Evolutionary conservation across 768 basidiomycete genomes (phyloP), one percentile per base, ranked within the genome.

Genomic region (Naganishia vishniacii): DNA sequence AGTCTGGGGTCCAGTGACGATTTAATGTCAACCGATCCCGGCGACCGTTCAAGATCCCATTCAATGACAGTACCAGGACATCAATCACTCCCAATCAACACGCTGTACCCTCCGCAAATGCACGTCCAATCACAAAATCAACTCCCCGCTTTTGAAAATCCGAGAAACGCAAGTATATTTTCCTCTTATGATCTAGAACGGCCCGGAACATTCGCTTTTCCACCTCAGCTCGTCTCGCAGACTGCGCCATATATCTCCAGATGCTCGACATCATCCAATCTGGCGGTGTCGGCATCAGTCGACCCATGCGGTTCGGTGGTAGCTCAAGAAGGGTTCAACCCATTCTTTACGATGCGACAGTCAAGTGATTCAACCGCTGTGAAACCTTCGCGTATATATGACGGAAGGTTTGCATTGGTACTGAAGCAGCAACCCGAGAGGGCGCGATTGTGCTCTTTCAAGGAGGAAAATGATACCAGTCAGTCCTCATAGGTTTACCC

Each of bases 381-480:
- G 34, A 8, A 44, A 15, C 18, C 42, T 11, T 20, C 42, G n/a
- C 42, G 18, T 5, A 44, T 20, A 44, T n/a, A 5, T 44, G 42
- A 40, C 40, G 34, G 32, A 37, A 26, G 37, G 34, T 56, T 56
- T 34, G 40, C 53, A 15, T 47, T 58, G 32, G 51, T 46, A 7
- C 44, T 64, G 31, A 64, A 68, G 47, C 77, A 78, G 62, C 75
- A 78, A 51, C 77, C 77, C 1, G 73, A 70, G 37, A 48, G 74
- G 18, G 77, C 77, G 3, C 67, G 77, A 46, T 65, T 78, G 29
- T 77, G 77, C 63, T 73, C 72, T 2, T 78, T 73, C 70, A 78
- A 78, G 62, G 77, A 78, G 67, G 77, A 75, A 62, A 78, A 78
- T 49, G 77, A 77, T 32, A 78, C 77, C 9, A 76, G 77, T 78